Base-by-base conservation (phyloP, 768 basidiomycete genomes). In the Serendipita vermifera region DNA sequence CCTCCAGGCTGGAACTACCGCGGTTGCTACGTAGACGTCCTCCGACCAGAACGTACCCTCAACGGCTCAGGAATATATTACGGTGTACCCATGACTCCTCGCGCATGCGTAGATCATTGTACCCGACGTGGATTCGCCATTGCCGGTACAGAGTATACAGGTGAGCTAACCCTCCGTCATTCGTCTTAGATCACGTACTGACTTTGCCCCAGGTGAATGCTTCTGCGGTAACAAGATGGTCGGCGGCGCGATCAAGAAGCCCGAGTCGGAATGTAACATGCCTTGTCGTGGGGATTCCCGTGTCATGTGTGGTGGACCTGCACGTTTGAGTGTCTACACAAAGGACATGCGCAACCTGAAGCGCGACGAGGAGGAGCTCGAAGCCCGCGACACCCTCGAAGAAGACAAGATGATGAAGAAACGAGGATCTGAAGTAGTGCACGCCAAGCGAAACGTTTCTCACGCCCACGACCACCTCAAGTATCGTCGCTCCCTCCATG, bases 281-380 rank as follows among this genome's bases (percentile, higher is more conserved):
- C 58, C 59, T 11, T 70, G 69, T 57, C 43, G 60, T 27, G 69
- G 68, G n/a, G 62, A 68, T 48, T 43, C 57, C 17, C 55, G 48
- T 27, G 66, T 67, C 58, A 64, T 58, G 9, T 70, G 69, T 56
- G 69, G 69, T 48, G 67, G 65, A 22, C 57, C 56, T 36, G 66
- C 61, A 60, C 58, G 61, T 6, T 36, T 68, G 20, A 64, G 66
- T 15, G 56, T 68, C 17, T 71, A 62, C 64, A 32, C 57, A 9
- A 20, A 7, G 9, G 46, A 26, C 11, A 17, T 51, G 15, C 15
- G 46, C 27, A 41, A 20, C n/a, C n/a, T n/a, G n/a, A n/a, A n/a
- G n/a, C n/a, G n/a, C n/a, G n/a, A n/a, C n/a, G n/a, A n/a, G n/a
- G n/a, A n/a, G n/a, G n/a, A n/a, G n/a, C n/a, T n/a, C n/a, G n/a